phyloP scores from a whole-genome alignment of 768 basidiomycete species.

The Suillus decipiens region DNA sequence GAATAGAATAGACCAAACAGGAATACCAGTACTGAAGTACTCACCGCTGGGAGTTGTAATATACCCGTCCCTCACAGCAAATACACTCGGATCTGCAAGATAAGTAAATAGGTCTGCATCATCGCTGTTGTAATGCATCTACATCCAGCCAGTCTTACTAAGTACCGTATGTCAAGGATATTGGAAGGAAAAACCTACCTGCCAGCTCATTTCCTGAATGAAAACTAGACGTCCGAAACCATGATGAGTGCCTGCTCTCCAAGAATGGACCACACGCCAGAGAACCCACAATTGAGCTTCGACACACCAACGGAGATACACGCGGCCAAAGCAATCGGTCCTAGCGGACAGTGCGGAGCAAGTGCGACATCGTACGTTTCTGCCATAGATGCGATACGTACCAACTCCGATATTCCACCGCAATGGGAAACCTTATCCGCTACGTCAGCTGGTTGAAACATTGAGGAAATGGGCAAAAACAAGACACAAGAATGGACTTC shows the following conservation, averaged over 20 bases:
- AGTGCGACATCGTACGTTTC: constrained; percentile 73
- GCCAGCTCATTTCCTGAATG: constrained; percentile 69
- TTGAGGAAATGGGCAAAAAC: background rate
- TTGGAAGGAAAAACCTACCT: constrained; percentile 34
- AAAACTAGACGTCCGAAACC: constrained; percentile 37
- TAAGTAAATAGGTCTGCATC: constrained; percentile 65
- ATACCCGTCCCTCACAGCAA: constrained; percentile 53
- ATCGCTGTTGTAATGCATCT: constrained; percentile 68
- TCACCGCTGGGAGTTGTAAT: constrained; percentile 45
- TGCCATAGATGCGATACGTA: constrained; percentile 56
- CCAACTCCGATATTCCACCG: constrained; percentile 60
- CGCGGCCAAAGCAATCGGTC: constrained; percentile 71
- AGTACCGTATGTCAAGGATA: background rate
- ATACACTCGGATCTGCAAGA: constrained; percentile 51
- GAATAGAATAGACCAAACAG: background rate
- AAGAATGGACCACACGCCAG: background rate
- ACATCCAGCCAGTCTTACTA: background rate
- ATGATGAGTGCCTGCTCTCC: too few species aligned
- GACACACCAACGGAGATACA: constrained; percentile 63
- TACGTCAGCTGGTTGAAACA: background rate
- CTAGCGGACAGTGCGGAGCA: constrained; percentile 73
- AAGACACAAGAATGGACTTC: background rate
- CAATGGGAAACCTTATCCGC: constrained; percentile 52
- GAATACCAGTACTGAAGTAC: background rate
- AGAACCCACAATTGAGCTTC: constrained; percentile 56